phyloP scores from a whole-genome alignment of 2,329 filamentous ascomycete genomes.

The Lecanicillium sp. region DNA sequence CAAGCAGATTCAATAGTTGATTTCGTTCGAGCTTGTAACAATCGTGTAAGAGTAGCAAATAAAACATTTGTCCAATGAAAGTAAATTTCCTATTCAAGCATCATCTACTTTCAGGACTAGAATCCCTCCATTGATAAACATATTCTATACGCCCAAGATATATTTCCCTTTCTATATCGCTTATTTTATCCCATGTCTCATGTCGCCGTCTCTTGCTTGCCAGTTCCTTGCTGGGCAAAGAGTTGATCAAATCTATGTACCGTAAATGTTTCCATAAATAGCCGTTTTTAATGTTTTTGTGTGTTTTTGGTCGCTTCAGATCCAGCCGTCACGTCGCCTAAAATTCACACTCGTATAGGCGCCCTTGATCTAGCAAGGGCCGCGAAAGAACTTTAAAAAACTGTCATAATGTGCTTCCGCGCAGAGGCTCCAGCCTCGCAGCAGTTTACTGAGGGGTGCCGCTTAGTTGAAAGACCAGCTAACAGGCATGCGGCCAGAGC shows the following conservation, averaged over 20 bases:
- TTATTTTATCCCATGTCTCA: background rate
- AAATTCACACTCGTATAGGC: background rate
- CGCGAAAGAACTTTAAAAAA: background rate
- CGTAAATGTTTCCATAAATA: background rate
- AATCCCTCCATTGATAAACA: too few species aligned
- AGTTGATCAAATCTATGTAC: background rate
- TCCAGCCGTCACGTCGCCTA: too few species aligned
- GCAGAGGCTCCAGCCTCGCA: slow-evolving; percentile 8
- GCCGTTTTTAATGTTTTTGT: background rate
- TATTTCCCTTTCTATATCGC: too few species aligned
- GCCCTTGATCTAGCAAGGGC: slow-evolving; percentile 6
- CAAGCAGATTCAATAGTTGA: too few species aligned
- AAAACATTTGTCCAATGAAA: too few species aligned
- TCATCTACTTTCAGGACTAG: too few species aligned
- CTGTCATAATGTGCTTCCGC: background rate
- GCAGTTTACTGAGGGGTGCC: background rate
- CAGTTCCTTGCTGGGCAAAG: background rate
- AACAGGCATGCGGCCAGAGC: slow-evolving; percentile 30
- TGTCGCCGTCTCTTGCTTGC: background rate
- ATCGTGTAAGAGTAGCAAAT: too few species aligned
- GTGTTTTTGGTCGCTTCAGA: background rate
- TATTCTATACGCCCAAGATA: too few species aligned
- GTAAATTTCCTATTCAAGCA: too few species aligned
- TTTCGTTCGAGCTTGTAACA: too few species aligned
- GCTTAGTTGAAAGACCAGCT: slow-evolving; percentile 39